Percentiles rank a stretch among this genome's conserved stretches.
Evolutionary conservation across 1,284 basidiomycete genomes (phyloP).

Genomic region (Phellopilus nigrolimitatus): DNA sequence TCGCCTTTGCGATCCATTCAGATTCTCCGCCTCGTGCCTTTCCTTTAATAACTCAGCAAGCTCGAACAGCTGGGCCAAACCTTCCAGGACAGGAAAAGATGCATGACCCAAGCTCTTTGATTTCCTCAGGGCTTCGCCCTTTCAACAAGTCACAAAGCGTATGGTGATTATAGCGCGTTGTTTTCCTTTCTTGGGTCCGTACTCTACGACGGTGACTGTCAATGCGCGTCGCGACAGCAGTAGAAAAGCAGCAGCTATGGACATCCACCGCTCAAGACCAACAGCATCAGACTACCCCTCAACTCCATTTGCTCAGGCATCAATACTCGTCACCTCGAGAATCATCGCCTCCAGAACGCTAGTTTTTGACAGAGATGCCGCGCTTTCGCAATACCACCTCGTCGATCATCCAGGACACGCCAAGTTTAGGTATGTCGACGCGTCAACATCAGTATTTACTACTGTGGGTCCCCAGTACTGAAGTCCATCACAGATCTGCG

Average conservation of each 20-base stretch:
- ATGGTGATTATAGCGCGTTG: background rate
- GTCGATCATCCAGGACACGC: background rate
- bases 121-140: background rate
- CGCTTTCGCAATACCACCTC: constrained; percentile 2
- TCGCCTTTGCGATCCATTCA: too few species aligned
- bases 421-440: background rate
- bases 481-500: background rate
- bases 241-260: background rate
- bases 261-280: background rate
- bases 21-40: too few species aligned
- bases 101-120: background rate
- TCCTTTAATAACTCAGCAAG: too few species aligned
- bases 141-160: background rate
- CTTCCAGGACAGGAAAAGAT: background rate
- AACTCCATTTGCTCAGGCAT: background rate
- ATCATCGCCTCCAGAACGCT: background rate
- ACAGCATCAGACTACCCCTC: background rate
- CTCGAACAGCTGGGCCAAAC: background rate
- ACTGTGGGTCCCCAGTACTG: background rate
- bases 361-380: background rate
- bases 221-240: background rate
- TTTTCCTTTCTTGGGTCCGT: background rate
- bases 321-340: background rate
- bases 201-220: background rate
- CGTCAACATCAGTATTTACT: background rate